Base-by-base conservation (phyloP, 2,329 filamentous ascomycete genomes). In the Botrytis paeoniae region DNA sequence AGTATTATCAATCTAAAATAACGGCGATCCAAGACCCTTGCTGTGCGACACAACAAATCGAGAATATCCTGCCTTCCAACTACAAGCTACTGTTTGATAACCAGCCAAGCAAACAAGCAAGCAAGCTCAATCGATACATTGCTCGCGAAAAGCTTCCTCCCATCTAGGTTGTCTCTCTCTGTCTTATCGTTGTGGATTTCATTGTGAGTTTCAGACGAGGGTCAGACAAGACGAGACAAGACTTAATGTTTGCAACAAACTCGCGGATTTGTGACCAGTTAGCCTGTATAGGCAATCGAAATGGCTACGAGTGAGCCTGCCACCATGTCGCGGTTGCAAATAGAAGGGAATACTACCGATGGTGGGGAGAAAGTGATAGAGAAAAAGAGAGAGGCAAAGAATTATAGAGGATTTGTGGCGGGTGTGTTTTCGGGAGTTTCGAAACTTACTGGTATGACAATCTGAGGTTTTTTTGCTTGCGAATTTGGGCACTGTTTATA, bases 391-490 rank as follows among this genome's bases (percentile, higher is more conserved):
- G 74, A 74, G 51, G 73, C 73, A 96, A 76, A 78, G 71, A 81
- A 81, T 64, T 98, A 98, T 85, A 95, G 93, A 80, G 96, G 95
- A n/a, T 99, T 98, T 81, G 93, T 98, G 41, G 96, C 93, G 0
- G 96, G 96, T n/a, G 90, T 98, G 10, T 98, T 98, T 81, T 97
- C 93, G 54, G 96, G 96, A 37, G 92, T 98, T 79, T 91, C 95
- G 73, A 98, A 98, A 84, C 85, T 98, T 73, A 89, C 89, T 79
- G 93, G 94, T 95, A 83, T 68, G 64, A 35, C 39, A 39, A 39
- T 14, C 54, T 41, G 14, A 14, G 4, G 4, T 32, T 57, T 66
- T 6, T 22, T 41, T 39, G 22, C 25, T 57, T n/a, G 51, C 22
- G 37, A 6, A 32, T 45, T 45, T 54, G 32, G 10, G 25, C 10